Percentiles rank a stretch among this genome's conserved stretches.
Evolutionary conservation across 2,329 filamentous ascomycete species (phyloP).

Genomic region (Epichloe sp.): DNA sequence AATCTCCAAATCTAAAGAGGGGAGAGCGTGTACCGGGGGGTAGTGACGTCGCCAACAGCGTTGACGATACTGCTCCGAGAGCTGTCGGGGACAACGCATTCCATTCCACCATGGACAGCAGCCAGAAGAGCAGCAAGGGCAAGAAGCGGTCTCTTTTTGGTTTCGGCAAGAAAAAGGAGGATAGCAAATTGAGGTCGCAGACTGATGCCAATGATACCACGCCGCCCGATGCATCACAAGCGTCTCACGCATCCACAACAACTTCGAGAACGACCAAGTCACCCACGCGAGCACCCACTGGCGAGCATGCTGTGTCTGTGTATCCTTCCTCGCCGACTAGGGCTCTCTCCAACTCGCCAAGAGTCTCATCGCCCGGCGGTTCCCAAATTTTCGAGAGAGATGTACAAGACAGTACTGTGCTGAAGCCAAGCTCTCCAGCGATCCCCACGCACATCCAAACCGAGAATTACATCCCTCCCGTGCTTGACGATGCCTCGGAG

Average conservation of each 20-base stretch:
- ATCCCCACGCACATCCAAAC: conserved; percentile 89
- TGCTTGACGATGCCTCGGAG: conserved; percentile 79
- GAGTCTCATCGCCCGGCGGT: conserved; percentile 63
- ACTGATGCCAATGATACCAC: conserved; percentile 21
- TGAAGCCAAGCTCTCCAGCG: conserved; percentile 64
- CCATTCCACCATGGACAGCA: conserved; percentile 17
- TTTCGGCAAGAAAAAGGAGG: conserved; percentile 47
- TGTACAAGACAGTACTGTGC: conserved; percentile 64
- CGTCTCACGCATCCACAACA: conserved; percentile 1
- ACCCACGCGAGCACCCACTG: conserved; percentile 14
- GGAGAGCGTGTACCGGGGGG: conserved; percentile 4
- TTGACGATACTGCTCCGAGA: conserved; percentile 20
- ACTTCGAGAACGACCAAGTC: conserved; percentile 23
- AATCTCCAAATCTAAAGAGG: conserved; percentile 12
- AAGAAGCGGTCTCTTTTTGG: conserved; percentile 48
- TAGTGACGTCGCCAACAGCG: conserved; percentile 13
- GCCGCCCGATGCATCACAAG: conserved; percentile 11
- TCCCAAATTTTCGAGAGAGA: conserved; percentile 87
- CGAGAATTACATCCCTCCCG: conserved; percentile 85
- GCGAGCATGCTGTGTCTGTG: conserved; percentile 28
- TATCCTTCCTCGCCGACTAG: conserved; percentile 52
- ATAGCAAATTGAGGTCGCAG: conserved; percentile 25
- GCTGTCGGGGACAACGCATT: conserved; percentile 14
- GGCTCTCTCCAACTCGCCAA: conserved; percentile 57
- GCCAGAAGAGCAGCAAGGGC: conserved; percentile 18